phyloP scores from a whole-genome alignment of 495 filamentous ascomycete species.

The Talaromyces thailandensis region DNA sequence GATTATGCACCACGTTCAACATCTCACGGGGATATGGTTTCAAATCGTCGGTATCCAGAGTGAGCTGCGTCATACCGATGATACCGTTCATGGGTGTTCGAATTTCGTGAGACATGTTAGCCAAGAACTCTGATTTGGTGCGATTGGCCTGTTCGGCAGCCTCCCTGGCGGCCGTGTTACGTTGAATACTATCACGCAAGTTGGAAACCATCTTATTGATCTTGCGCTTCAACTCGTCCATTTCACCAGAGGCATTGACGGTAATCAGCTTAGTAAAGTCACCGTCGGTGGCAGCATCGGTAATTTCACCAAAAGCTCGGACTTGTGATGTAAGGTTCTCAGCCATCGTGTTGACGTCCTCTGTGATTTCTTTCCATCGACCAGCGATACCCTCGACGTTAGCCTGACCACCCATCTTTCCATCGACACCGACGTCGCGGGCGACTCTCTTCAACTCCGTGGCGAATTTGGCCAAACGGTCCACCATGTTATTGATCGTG shows the following conservation, averaged over 20 bases:
- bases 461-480: constrained; percentile 91
- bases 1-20: constrained; percentile 96
- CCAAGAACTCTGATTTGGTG: constrained; percentile 97
- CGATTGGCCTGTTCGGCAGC: constrained; percentile 95
- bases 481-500: constrained; percentile 99
- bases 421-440: constrained; percentile 94
- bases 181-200: constrained; percentile 89
- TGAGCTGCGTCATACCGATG: constrained; percentile 94
- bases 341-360: constrained; percentile 98
- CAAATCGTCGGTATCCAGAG: constrained; percentile 83
- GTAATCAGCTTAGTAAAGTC: constrained; percentile 96
- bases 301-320: constrained; percentile 94
- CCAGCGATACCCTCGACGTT: constrained; percentile 90
- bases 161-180: constrained; percentile 94
- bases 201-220: constrained; percentile 99
- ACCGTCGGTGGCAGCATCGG: constrained; percentile 90
- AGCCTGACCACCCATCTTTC: constrained; percentile 97
- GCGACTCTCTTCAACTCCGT: constrained; percentile 93
- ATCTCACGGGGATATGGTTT: constrained; percentile 95
- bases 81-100: constrained; percentile 87
- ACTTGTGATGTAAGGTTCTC: constrained; percentile 97
- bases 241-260: constrained; percentile 97
- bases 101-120: constrained; percentile 99
- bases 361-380: constrained; percentile 97
- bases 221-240: constrained; percentile 98